phyloP scores from a whole-genome alignment of 225 moss, liverwort and hornwort species.

The Lunularia cruciata region DNA sequence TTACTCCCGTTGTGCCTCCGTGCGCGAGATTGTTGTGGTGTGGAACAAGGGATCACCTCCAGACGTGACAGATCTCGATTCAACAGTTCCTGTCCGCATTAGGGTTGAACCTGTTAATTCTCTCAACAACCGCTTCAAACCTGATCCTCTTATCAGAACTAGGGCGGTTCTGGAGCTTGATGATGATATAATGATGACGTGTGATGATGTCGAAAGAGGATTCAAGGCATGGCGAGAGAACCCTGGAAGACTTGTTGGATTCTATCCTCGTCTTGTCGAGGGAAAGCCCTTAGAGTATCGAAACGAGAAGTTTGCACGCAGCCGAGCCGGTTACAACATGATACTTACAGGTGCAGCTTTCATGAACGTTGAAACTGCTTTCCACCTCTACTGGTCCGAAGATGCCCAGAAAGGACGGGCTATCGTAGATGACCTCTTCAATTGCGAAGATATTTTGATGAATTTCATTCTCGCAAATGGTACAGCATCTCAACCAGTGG shows the following conservation, averaged over 20 bases:
- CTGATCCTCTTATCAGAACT: slow-evolving; percentile 63
- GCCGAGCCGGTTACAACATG: slow-evolving; percentile 68
- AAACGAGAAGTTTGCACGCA: slow-evolving; percentile 77
- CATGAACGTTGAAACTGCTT: slow-evolving; percentile 58
- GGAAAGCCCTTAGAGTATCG: slow-evolving; percentile 62
- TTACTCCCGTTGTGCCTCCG: slow-evolving; percentile 92
- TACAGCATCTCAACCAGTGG: slow-evolving; percentile 37
- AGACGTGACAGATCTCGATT: slow-evolving; percentile 68
- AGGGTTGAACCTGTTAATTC: slow-evolving; percentile 78
- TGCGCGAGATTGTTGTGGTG: slow-evolving; percentile 86
- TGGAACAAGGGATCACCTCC: slow-evolving; percentile 90
- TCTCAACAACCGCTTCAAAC: slow-evolving; percentile 83
- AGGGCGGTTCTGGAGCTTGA: slow-evolving; percentile 89
- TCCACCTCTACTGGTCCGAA: slow-evolving; percentile 61
- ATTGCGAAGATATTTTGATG: slow-evolving; percentile 93
- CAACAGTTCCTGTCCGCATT: slow-evolving; percentile 86
- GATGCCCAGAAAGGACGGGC: slow-evolving; percentile 53
- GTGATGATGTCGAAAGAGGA: slow-evolving; percentile 89
- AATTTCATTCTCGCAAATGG: slow-evolving; percentile 77
- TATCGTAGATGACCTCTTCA: slow-evolving; percentile 77
- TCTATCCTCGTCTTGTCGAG: slow-evolving; percentile 81
- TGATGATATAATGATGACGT: slow-evolving; percentile 97
- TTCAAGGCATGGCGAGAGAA: slow-evolving; percentile 89
- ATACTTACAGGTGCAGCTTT: slow-evolving; percentile 97
- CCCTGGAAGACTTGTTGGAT: slow-evolving; percentile 76